These are phyloP conservation scores for Veloporphyrellus conicus DNA, from an alignment of 1,284 basidiomycete genomes.

Conservation along the genomic window DNA sequence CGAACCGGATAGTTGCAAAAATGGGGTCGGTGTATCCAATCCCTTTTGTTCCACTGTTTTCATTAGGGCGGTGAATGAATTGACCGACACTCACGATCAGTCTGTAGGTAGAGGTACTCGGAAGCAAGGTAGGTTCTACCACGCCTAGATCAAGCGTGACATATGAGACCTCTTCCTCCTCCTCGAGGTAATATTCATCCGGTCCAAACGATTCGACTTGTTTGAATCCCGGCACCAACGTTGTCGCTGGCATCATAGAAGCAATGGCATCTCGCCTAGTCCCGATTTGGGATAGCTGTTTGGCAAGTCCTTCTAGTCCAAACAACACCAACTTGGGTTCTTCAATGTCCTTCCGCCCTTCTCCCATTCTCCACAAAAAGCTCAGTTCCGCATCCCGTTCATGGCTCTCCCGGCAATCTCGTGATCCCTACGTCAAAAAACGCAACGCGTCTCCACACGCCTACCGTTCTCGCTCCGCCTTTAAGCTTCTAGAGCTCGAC, in stretches of 20 bases:
- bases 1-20: constrained; percentile 68
- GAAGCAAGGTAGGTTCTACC: constrained; percentile 69
- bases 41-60: constrained; percentile 43
- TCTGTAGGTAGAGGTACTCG: constrained; percentile 61
- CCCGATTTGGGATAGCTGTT: constrained; percentile 6
- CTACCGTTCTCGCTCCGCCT: constrained; percentile 78
- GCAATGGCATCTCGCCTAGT: neutral
- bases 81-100: constrained; percentile 55
- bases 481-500: constrained; percentile 78
- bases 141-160: constrained; percentile 68
- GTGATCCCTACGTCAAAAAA: constrained; percentile 66
- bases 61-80: neutral
- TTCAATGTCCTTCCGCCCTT: constrained; percentile 33
- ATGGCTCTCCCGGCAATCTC: constrained; percentile 61
- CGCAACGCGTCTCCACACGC: constrained; percentile 43
- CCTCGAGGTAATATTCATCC: constrained; percentile 57
- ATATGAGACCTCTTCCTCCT: constrained; percentile 60
- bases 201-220: constrained; percentile 59
- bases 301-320: constrained; percentile 22
- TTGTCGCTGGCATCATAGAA: constrained; percentile 17
- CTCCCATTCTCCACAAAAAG: constrained; percentile 27
- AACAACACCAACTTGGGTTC: constrained; percentile 12
- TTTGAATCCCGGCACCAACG: constrained; percentile 49
- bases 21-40: constrained; percentile 68
- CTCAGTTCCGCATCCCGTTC: constrained; percentile 39